Evolutionary conservation across 2,329 filamentous ascomycete genomes (phyloP).

Genomic region (Talaromyces verruculosus): DNA sequence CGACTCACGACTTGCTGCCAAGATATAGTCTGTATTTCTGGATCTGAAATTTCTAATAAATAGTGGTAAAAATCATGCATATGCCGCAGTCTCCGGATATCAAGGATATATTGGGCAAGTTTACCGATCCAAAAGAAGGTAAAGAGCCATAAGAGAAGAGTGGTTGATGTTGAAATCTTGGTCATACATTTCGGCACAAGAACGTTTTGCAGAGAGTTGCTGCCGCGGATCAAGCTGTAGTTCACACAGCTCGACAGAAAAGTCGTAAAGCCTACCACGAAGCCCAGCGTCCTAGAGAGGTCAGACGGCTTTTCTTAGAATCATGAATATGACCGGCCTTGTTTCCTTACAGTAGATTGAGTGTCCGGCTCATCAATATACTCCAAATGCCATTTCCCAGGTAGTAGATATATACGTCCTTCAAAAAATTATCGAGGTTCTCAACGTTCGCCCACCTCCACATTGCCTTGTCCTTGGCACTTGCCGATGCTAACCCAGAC

Average conservation of each 20-base stretch:
- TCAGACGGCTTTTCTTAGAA: not conserved
- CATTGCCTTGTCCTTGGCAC: conserved; percentile 74
- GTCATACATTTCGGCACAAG: conserved; percentile 72
- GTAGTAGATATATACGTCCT: conserved; percentile 84
- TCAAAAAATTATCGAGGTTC: conserved; percentile 83
- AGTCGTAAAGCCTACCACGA: conserved; percentile 77
- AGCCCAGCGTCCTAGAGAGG: conserved; percentile 70
- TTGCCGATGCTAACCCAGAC: conserved; percentile 45
- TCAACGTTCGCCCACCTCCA: conserved; percentile 92
- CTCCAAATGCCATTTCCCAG: conserved; percentile 80
- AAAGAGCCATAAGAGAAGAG: conserved; percentile 77
- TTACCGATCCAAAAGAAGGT: conserved; percentile 84
- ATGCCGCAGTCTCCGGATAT: conserved; percentile 69
- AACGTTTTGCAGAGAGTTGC: conserved; percentile 62
- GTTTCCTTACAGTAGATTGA: conserved; percentile 68
- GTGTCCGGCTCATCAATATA: conserved; percentile 68
- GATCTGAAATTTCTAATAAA: conserved; percentile 76
- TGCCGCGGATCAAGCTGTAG: conserved; percentile 68
- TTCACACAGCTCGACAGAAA: conserved; percentile 85
- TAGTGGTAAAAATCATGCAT: conserved; percentile 85
- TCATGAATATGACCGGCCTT: not conserved
- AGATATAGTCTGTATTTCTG: conserved; percentile 89
- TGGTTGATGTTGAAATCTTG: conserved; percentile 73
- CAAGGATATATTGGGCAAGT: conserved; percentile 69
- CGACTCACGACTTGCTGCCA: conserved; percentile 89